phyloP scores from a whole-genome alignment of 176 grass and related monocot species.

The Tuctoria greenei region DNA sequence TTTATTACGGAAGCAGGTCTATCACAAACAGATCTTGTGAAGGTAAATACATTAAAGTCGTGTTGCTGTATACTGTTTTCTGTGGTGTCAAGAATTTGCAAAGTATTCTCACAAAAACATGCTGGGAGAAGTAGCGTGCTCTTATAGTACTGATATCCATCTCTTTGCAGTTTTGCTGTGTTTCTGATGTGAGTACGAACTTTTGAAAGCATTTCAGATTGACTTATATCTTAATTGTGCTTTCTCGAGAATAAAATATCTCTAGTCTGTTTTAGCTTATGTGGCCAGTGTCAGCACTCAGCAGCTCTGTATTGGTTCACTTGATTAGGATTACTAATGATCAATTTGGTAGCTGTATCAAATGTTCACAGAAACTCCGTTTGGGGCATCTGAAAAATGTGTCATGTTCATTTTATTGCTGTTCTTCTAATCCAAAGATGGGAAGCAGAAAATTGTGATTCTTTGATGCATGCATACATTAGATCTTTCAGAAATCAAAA shows the following conservation, averaged over 20 bases:
- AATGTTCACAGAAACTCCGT: neutral
- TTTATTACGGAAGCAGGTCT: slow-evolving; percentile 91
- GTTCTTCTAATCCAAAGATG: slow-evolving; percentile 12
- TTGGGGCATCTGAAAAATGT: slow-evolving; percentile 4
- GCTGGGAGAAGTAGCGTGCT: neutral
- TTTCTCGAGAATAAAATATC: neutral
- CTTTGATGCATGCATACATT: neutral
- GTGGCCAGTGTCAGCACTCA: neutral
- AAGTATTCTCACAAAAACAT: slow-evolving; percentile 2
- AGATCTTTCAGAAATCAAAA: no score
- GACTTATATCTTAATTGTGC: slow-evolving; percentile 3
- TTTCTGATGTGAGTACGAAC: slow-evolving; percentile 8
- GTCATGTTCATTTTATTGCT: neutral
- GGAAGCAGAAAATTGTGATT: neutral
- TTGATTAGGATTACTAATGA: slow-evolving; percentile 7
- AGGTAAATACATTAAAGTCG: slow-evolving; percentile 55
- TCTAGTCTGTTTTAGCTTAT: neutral
- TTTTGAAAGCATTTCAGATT: slow-evolving; percentile 2
- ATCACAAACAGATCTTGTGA: slow-evolving; percentile 71
- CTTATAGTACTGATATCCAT: neutral
- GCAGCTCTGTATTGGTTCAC: slow-evolving; percentile 10
- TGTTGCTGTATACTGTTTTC: slow-evolving; percentile 13
- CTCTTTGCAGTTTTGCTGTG: slow-evolving; percentile 12
- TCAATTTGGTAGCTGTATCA: slow-evolving; percentile 15
- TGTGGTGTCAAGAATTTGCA: slow-evolving; percentile 13